A percentile compares a stretch with the other conserved stretches of the same genome.
These are phyloP conservation scores for Penicillium lividum DNA, from an alignment of 495 filamentous ascomycete genomes.

Conservation along the genomic window DNA sequence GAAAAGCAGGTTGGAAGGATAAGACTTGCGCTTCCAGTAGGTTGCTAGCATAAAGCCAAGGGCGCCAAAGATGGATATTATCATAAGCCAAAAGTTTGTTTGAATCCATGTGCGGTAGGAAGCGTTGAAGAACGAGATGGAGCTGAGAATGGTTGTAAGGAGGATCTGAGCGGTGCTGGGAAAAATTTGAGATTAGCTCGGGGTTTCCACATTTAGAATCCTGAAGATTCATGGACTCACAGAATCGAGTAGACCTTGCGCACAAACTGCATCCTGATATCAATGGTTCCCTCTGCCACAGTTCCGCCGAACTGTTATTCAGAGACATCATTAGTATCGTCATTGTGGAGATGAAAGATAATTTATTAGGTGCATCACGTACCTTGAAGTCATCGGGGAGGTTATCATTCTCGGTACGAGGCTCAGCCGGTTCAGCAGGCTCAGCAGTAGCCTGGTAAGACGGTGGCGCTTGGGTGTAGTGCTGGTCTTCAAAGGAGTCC, in stretches of 20 bases:
- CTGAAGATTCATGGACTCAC: slow-evolving; percentile 42
- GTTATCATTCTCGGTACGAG: slow-evolving; percentile 83
- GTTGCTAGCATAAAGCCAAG: slow-evolving; percentile 83
- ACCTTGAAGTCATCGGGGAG: slow-evolving; percentile 98
- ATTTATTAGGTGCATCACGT: slow-evolving; percentile 8
- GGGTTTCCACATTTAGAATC: not conserved
- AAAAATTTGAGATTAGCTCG: slow-evolving; percentile 5
- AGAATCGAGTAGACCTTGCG: slow-evolving; percentile 89
- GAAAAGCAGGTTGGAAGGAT: slow-evolving; percentile 93
- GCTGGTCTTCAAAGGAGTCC: slow-evolving; percentile 65
- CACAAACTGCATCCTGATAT: slow-evolving; percentile 96
- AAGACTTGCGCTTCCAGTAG: slow-evolving; percentile 97
- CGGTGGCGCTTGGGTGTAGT: slow-evolving; percentile 83
- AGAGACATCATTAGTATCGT: not conserved
- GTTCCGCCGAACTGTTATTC: slow-evolving; percentile 73
- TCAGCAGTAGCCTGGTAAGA: slow-evolving; percentile 56
- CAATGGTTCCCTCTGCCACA: slow-evolving; percentile 88
- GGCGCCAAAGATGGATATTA: slow-evolving; percentile 76
- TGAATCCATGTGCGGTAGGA: slow-evolving; percentile 89
- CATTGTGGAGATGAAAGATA: not conserved
- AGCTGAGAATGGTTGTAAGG: slow-evolving; percentile 76
- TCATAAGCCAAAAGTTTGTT: slow-evolving; percentile 78
- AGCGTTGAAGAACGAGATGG: slow-evolving; percentile 78
- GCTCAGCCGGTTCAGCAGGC: slow-evolving; percentile 47
- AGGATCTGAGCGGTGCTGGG: slow-evolving; percentile 81